Evolutionary conservation across 2,329 filamentous ascomycete genomes (phyloP).

Genomic region (Aureobasidium vineae): DNA sequence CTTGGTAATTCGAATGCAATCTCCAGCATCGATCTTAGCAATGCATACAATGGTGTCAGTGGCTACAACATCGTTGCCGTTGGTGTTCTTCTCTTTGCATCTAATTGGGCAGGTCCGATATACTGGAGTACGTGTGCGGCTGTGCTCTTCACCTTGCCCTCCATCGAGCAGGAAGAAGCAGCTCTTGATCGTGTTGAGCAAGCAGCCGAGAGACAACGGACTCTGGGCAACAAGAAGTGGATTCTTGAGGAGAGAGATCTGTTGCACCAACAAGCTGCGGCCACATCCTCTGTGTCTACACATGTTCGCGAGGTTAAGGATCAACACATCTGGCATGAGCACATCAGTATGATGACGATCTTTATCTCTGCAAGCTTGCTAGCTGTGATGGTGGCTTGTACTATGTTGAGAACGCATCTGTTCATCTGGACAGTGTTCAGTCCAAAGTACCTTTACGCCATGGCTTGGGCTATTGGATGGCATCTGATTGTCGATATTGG

Average conservation of each 20-base stretch:
- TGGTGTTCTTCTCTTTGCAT: constrained; percentile 76
- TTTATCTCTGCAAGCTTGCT: constrained; percentile 65
- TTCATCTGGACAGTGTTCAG: constrained; percentile 99
- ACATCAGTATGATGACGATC: constrained; percentile 62
- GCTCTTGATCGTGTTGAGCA: neutral
- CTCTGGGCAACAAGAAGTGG: constrained; percentile 30
- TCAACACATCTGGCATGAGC: constrained; percentile 22
- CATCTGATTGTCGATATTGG: constrained; percentile 71
- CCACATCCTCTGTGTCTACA: neutral
- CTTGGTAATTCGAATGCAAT: constrained; percentile 92
- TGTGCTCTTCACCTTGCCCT: constrained; percentile 45
- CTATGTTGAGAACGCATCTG: constrained; percentile 76
- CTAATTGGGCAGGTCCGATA: constrained; percentile 88
- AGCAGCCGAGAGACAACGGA: neutral
- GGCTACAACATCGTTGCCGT: constrained; percentile 79
- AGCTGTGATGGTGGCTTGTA: constrained; percentile 87
- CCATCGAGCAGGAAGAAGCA: constrained; percentile 15
- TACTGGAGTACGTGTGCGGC: constrained; percentile 76
- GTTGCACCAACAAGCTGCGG: neutral
- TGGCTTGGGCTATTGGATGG: constrained; percentile 82
- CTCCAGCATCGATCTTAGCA: constrained; percentile 90
- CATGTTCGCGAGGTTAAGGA: neutral
- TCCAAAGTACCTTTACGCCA: constrained; percentile 89
- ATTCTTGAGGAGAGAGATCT: constrained; percentile 34
- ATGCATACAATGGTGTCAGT: constrained; percentile 87